These are phyloP conservation scores for Asclepias syriaca DNA, from an alignment of 257 asterid species.

Conservation along the genomic window DNA sequence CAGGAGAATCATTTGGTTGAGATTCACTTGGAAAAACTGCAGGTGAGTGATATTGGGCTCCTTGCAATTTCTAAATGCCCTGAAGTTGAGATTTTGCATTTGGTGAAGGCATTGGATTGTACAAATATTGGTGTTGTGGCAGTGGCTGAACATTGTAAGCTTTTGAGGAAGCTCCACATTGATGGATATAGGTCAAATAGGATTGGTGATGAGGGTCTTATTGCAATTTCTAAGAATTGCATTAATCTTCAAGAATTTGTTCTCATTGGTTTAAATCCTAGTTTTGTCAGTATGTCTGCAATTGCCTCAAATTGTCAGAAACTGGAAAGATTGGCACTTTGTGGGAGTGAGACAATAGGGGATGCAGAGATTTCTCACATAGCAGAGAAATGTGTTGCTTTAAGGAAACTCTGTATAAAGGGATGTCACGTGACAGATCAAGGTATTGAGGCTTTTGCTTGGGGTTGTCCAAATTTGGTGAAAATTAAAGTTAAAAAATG, in stretches of 20 bases:
- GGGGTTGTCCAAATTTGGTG: conserved; percentile 80
- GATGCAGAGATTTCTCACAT: conserved; percentile 71
- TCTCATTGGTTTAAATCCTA: conserved; percentile 79
- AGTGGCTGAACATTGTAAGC: conserved; percentile 65
- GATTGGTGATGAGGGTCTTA: conserved; percentile 74
- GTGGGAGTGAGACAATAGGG: conserved; percentile 87
- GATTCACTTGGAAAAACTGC: conserved; percentile 77
- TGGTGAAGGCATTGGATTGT: conserved; percentile 75
- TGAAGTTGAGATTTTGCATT: conserved; percentile 62
- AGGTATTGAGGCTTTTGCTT: conserved; percentile 75
- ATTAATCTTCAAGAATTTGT: conserved; percentile 68
- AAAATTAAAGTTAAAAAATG: conserved; percentile 87
- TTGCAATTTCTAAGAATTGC: conserved; percentile 59
- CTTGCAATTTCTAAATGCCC: conserved; percentile 48
- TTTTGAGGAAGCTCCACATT: conserved; percentile 81
- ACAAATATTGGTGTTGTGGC: conserved; percentile 60
- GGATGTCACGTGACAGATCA: conserved; percentile 70
- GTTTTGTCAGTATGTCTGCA: conserved; percentile 46
- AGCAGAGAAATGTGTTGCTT: conserved; percentile 54
- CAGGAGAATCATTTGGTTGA: conserved; percentile 47
- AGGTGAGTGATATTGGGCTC: conserved; percentile 66
- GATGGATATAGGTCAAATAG: conserved; percentile 89
- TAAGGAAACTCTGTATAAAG: conserved; percentile 84
- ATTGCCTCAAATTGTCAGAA: conserved; percentile 65
- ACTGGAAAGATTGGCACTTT: conserved; percentile 77